These are phyloP conservation scores for Saccharomycopsis sp. DNA, from an alignment of 805 yeast species.

Conservation along the genomic window DNA sequence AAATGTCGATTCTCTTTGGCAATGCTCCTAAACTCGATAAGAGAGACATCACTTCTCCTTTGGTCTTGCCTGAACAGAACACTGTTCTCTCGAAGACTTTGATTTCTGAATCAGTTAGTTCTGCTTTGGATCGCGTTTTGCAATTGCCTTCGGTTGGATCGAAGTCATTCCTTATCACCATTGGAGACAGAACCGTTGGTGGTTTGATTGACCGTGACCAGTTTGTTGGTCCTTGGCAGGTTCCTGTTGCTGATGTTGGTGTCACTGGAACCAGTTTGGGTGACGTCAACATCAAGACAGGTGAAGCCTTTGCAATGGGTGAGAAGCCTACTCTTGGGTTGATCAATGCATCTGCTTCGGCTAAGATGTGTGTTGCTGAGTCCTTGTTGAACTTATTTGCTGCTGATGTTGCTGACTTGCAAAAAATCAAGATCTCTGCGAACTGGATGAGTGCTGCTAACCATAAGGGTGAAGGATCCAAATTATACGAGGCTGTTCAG, in stretches of 20 bases:
- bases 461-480: constrained; percentile 92
- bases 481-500: constrained; percentile 92
- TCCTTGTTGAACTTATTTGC: constrained; percentile 82
- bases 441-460: constrained; percentile 99
- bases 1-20: constrained; percentile 91
- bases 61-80: constrained; percentile 36
- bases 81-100: constrained; percentile 26
- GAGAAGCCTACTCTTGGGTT: constrained; percentile 90
- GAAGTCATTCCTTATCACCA: constrained; percentile 90
- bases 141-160: constrained; percentile 93
- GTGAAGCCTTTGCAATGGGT: constrained; percentile 98
- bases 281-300: constrained; percentile 60
- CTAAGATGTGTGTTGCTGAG: constrained; percentile 94
- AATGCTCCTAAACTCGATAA: constrained; percentile 95
- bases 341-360: constrained; percentile 83
- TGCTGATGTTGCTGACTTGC: constrained; percentile 74
- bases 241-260: constrained; percentile 97
- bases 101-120: constrained; percentile 32
- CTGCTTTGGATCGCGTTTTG: constrained; percentile 75
- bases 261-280: constrained; percentile 90
- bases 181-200: constrained; percentile 96
- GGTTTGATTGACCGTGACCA: constrained; percentile 97
- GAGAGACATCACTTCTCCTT: constrained; percentile 55
- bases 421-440: constrained; percentile 80
- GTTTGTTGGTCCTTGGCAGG: constrained; percentile 99